These are phyloP conservation scores for Viola pubescens DNA, from an alignment of 441 rosid genomes.

Conservation along the genomic window DNA sequence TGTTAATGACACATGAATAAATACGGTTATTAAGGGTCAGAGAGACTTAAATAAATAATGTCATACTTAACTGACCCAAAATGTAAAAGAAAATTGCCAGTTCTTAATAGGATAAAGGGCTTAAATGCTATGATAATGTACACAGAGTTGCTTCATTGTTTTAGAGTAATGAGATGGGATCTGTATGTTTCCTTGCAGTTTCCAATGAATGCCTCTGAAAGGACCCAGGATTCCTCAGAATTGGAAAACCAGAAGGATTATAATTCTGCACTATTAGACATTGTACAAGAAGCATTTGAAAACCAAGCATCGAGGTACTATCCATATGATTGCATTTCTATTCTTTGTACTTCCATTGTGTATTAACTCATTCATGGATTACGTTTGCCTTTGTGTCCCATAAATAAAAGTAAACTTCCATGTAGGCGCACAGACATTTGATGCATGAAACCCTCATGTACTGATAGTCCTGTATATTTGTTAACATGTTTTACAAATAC, in stretches of 20 bases:
- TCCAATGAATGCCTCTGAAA: constrained; percentile 57
- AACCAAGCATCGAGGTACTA: constrained; percentile 62
- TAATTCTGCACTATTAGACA: constrained; percentile 47
- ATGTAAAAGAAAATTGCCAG: neutral
- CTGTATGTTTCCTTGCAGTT: constrained; percentile 52
- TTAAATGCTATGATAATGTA: constrained; percentile 13
- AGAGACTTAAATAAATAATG: too few relatives aligned
- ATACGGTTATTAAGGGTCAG: neutral
- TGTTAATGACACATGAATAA: neutral
- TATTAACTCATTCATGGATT: constrained; percentile 3
- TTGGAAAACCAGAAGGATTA: constrained; percentile 57
- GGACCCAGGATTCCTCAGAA: constrained; percentile 52
- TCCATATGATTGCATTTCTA: constrained; percentile 14
- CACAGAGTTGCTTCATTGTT: constrained; percentile 7
- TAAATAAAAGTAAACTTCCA: neutral
- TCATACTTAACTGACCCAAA: too few relatives aligned
- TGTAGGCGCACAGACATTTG: neutral
- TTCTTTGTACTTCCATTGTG: neutral
- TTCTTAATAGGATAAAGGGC: neutral
- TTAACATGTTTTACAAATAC: constrained; percentile 5
- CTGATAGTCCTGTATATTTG: constrained; percentile 1
- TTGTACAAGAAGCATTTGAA: constrained; percentile 53
- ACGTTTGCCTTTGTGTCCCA: too few relatives aligned
- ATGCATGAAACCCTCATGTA: neutral
- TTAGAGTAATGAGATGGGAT: constrained; percentile 5